Percentiles rank a stretch among this genome's conserved stretches.
phyloP scores from a whole-genome alignment of 2,329 filamentous ascomycete species.

The Colletotrichum acutatum region DNA sequence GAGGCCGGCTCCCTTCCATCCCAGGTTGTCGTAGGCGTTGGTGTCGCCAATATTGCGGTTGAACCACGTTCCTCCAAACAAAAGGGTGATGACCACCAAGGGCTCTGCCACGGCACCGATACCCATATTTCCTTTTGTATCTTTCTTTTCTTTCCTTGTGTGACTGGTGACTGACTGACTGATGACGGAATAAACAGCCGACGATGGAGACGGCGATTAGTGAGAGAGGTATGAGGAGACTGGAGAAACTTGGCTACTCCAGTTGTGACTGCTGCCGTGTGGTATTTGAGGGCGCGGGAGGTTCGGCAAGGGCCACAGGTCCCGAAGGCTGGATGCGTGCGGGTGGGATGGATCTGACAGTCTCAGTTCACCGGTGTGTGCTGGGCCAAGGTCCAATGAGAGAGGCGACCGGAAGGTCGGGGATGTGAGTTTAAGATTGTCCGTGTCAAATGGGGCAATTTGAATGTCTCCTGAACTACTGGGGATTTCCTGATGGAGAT shows the following conservation, averaged over 20 bases:
- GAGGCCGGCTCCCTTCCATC: conserved; percentile 23
- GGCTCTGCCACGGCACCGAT: conserved; percentile 55
- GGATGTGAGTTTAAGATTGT: conserved; percentile 28
- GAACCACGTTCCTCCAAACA: conserved; percentile 57
- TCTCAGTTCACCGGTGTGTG: conserved; percentile 5
- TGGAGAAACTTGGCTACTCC: conserved; percentile 21
- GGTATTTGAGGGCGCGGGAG: conserved; percentile 30
- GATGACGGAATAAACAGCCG: conserved; percentile 1
- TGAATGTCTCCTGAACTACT: conserved; percentile 4
- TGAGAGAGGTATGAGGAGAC: conserved; percentile 11
- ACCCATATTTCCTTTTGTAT: conserved; percentile 44
- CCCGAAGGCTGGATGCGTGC: conserved; percentile 11
- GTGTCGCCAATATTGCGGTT: conserved; percentile 54
- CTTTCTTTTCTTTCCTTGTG: neutral
- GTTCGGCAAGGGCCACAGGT: conserved; percentile 25
- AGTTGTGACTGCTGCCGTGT: conserved; percentile 18
- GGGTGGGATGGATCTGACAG: conserved; percentile 24
- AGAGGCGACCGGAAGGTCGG: conserved; percentile 7
- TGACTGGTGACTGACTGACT: too few species aligned
- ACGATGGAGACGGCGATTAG: conserved; percentile 3
- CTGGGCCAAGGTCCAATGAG: neutral
- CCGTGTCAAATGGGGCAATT: neutral
- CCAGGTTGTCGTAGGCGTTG: conserved; percentile 36
- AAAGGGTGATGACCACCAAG: conserved; percentile 53
- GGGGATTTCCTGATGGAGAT: neutral